These are phyloP conservation scores for Penicillium turbatum DNA, from an alignment of 495 filamentous ascomycete species.

Conservation along the genomic window DNA sequence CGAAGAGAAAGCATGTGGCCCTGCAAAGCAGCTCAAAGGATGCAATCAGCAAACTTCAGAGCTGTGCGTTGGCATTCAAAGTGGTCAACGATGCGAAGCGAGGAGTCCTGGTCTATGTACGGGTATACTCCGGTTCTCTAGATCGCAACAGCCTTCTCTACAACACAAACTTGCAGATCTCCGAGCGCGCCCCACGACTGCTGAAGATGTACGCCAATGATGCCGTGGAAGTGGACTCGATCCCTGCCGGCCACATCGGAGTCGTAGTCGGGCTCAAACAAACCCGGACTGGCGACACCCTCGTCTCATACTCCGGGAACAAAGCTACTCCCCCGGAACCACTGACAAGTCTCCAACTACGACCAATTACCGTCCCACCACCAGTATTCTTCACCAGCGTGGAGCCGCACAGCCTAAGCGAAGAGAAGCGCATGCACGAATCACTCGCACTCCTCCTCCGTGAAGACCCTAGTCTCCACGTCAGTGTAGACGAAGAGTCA, in stretches of 20 bases:
- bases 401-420: constrained; percentile 74
- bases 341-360: constrained; percentile 71
- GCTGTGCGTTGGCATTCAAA: constrained; percentile 91
- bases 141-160: constrained; percentile 68
- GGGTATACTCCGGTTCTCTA: constrained; percentile 84
- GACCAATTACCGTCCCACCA: constrained; percentile 84
- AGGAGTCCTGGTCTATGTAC: constrained; percentile 85
- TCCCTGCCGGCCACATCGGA: constrained; percentile 88
- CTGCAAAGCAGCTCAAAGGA: constrained; percentile 42
- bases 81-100: constrained; percentile 84
- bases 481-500: constrained; percentile 80
- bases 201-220: constrained; percentile 91
- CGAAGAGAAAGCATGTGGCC: constrained; percentile 32
- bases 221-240: constrained; percentile 74
- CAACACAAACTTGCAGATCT: constrained; percentile 82
- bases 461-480: constrained; percentile 91
- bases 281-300: constrained; percentile 87
- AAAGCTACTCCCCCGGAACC: constrained; percentile 63
- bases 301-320: constrained; percentile 66
- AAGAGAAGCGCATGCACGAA: constrained; percentile 73
- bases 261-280: constrained; percentile 88
- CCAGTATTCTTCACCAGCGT: constrained; percentile 94
- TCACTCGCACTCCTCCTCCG: constrained; percentile 71
- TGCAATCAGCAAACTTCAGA: constrained; percentile 62
- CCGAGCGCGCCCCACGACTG: constrained; percentile 75